These are phyloP conservation scores for Clathrospora elynae DNA, from an alignment of 2,329 filamentous ascomycete genomes.

Conservation along the genomic window DNA sequence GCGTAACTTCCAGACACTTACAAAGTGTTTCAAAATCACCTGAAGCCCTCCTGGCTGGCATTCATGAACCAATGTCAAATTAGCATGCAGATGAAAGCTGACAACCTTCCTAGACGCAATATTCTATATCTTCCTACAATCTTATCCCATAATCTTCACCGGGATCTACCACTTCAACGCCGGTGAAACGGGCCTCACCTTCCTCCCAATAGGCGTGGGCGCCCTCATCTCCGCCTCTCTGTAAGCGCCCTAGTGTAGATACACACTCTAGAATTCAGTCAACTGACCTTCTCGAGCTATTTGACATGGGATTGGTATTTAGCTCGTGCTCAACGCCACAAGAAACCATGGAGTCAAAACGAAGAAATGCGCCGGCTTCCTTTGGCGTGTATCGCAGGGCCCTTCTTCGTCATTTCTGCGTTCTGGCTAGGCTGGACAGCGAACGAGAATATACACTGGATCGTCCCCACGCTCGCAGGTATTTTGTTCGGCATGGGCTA, in stretches of 20 bases:
- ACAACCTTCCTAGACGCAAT: slow-evolving; percentile 56
- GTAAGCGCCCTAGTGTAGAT: too few relatives aligned
- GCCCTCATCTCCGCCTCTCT: slow-evolving; percentile 61
- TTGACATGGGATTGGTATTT: slow-evolving; percentile 68
- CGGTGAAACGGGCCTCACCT: slow-evolving; percentile 69
- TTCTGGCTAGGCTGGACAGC: slow-evolving; percentile 55
- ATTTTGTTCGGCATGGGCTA: slow-evolving; percentile 54
- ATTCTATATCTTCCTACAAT: slow-evolving; percentile 77
- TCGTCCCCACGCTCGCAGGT: slow-evolving; percentile 50
- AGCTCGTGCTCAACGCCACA: slow-evolving; percentile 53
- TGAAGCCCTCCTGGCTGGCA: too few relatives aligned
- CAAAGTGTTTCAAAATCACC: too few relatives aligned
- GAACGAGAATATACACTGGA: slow-evolving; percentile 48
- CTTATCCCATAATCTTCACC: slow-evolving; percentile 70
- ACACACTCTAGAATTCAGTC: too few relatives aligned
- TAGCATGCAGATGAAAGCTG: too few relatives aligned
- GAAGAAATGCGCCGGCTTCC: slow-evolving; percentile 74
- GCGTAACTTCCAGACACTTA: too few relatives aligned
- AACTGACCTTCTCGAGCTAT: too few relatives aligned
- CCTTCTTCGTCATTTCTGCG: slow-evolving; percentile 55
- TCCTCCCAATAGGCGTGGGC: slow-evolving; percentile 71
- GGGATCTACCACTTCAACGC: slow-evolving; percentile 67
- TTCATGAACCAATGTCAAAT: too few relatives aligned
- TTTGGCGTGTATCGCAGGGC: slow-evolving; percentile 71
- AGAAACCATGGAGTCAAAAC: slow-evolving; percentile 62